Evolutionary conservation across 2,329 filamentous ascomycete genomes (phyloP), one percentile per base, ranked within the genome.

Genomic region (Sporothrix globosa): DNA sequence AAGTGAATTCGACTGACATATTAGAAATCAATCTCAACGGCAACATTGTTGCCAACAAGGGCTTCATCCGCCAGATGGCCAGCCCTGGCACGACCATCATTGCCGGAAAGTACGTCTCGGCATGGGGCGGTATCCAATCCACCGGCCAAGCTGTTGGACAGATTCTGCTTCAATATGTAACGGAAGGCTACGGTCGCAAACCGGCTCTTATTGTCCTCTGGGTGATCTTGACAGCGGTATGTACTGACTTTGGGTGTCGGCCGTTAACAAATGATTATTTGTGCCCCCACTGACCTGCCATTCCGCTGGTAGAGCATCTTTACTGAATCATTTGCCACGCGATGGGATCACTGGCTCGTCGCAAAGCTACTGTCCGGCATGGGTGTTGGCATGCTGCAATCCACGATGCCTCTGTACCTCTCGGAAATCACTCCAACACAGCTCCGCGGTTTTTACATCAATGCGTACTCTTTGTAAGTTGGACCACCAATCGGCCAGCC

Each of bases 321-420:
- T 14, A 75, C 76, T 14, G 80, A 82, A 69, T 75, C 78, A 0
- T 78, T 81, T 46, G 78, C 79, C 0, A 77, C 76, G 2, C 70
- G 73, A 39, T 81, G 80, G 80, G 73, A 79, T 11, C 77, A 80
- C 73, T 82, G 80, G 80, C 79, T 81, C 0, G 79, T 78, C 5
- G 81, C 75, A 17, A 76, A 75, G 66, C 71, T 76, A 7, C 53
- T 76, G 21, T 74, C 74, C 1, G 75, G 81, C 7, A 78, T 81
- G 73, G 81, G 79, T 14, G 78, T 81, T 0, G 81, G 80, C 17
- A 81, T 81, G 78, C 72, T 82, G 11, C 80, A 82, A 70, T 77
- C 78, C 7, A 81, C 81, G 0, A 72, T 82, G 74, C 81, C 81
- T 2, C 74, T 82, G 0, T 82, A 82, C 70, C 73, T 82, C 0